Percentiles rank a stretch among this genome's conserved stretches.
phyloP scores from a whole-genome alignment of 768 basidiomycete genomes.

The Termitomyces sp. region DNA sequence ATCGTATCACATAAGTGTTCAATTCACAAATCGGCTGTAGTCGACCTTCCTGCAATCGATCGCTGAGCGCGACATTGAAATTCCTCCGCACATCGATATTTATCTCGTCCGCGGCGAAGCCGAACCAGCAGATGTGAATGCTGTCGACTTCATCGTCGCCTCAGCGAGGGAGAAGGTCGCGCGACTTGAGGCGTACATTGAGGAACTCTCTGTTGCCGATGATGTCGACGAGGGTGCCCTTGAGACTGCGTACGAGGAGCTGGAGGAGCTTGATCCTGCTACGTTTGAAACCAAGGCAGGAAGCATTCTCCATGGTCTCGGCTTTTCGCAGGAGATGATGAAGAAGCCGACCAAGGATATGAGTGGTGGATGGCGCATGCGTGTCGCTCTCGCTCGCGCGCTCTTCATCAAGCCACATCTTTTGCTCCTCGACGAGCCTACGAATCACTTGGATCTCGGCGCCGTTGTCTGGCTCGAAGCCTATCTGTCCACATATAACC shows the following conservation, averaged over 20 bases:
- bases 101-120: slow-evolving; percentile 96
- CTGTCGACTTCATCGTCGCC: slow-evolving; percentile 93
- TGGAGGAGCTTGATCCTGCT: slow-evolving; percentile 93
- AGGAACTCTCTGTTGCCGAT: slow-evolving; percentile 88
- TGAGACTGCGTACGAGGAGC: slow-evolving; percentile 88
- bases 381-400: slow-evolving; percentile 93
- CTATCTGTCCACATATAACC: slow-evolving; percentile 96
- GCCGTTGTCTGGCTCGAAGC: slow-evolving; percentile 99
- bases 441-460: slow-evolving; percentile 92
- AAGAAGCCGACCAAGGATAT: slow-evolving; percentile 95
- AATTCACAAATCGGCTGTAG: slow-evolving; percentile 30
- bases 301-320: slow-evolving; percentile 95
- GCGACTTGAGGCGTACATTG: slow-evolving; percentile 87
- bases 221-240: slow-evolving; percentile 84
- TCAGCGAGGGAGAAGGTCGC: slow-evolving; percentile 93
- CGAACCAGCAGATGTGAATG: slow-evolving; percentile 91
- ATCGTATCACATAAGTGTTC: neutral
- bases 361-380: slow-evolving; percentile 99
- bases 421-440: slow-evolving; percentile 88
- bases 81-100: slow-evolving; percentile 94
- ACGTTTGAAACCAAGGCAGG: slow-evolving; percentile 97
- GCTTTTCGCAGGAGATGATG: slow-evolving; percentile 91
- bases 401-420: slow-evolving; percentile 96
- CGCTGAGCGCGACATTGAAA: slow-evolving; percentile 91
- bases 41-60: slow-evolving; percentile 96